Percentiles rank a stretch among this genome's conserved stretches.
Conservation (phyloP, 306 rosid species). For the Rubus parviflorus region DNA sequence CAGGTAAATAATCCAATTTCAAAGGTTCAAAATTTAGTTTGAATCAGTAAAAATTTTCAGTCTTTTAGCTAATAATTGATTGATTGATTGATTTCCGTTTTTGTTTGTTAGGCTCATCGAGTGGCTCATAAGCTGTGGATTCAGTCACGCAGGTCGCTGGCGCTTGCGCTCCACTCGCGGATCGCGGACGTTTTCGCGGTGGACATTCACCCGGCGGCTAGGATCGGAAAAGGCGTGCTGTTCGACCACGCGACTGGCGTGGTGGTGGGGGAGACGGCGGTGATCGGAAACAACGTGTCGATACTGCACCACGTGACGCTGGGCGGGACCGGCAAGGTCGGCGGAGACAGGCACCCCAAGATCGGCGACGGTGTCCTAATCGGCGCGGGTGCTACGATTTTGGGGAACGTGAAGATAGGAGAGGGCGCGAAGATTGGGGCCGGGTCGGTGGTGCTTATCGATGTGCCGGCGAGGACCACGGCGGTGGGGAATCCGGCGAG, state of each 20-base stretch:
- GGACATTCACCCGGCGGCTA: constrained; percentile 93
- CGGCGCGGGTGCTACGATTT: constrained; percentile 91
- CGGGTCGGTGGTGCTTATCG: constrained; percentile 86
- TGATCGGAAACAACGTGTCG: constrained; percentile 87
- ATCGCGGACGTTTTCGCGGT: constrained; percentile 82
- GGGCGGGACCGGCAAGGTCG: constrained; percentile 92
- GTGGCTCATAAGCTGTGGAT: constrained; percentile 81
- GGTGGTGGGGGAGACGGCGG: constrained; percentile 96
- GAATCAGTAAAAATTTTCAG: too few relatives aligned
- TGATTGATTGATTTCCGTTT: background rate
- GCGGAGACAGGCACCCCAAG: constrained; percentile 93
- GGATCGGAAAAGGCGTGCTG: constrained; percentile 77
- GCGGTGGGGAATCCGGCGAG: constrained; percentile 91
- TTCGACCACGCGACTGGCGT: constrained; percentile 91
- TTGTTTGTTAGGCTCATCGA: constrained; percentile 61
- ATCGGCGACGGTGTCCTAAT: constrained; percentile 90
- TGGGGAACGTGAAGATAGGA: constrained; percentile 82
- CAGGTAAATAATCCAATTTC: constrained; percentile 45
- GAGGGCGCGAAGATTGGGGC: constrained; percentile 95
- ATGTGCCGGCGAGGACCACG: constrained; percentile 69
- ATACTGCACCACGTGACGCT: constrained; percentile 91
- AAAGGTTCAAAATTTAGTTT: background rate
- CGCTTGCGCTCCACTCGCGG: constrained; percentile 80
- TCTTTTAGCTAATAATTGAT: background rate
- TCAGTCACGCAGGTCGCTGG: constrained; percentile 76